Evolutionary conservation across 192 early-diverging fungal species (phyloP), one percentile per base, ranked within the genome.

Genomic region (Coemansia sp.): DNA sequence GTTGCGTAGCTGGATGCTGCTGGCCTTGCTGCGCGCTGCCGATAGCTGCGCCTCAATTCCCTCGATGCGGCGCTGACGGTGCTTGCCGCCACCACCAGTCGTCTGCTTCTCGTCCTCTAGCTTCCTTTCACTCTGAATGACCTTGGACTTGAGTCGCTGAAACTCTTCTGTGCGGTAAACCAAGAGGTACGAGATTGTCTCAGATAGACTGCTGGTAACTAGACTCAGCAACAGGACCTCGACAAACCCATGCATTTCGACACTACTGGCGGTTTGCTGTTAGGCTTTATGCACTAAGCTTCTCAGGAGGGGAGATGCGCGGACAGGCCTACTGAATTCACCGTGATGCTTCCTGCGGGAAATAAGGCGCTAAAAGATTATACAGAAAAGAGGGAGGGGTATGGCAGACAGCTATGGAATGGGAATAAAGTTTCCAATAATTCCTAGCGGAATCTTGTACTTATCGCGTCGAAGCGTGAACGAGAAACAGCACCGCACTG

Each of bases 391-490:
- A 6, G 22, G 46, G 30, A 17, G 20, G 17, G 22, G 46, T 31
- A 17, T 62, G 33, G 32, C 7, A 22, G 22, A 29, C 1, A 7
- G 6, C 20, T 46, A 62, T 1, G 70, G 54, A 3, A 87, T 82
- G 8, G 89, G 89, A 62, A 91, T 71, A 75, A 91, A 91, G 59
- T 91, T 89, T 64, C 89, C 89, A 8, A 88, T 84, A 32, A 91
- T 91, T 3, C 82, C 85, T 51, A 92, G 72, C 23, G 88, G 91
- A 64, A 98, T 98, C 71, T 93, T 92, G 78, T 98, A 95, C 79
- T 89, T 89, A 75, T 98, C 96, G 31, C 96, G 83, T 57, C 96
- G 87, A 30, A 98, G 95, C 0, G 96, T 98, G 72, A 98, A 98
- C 25, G 92, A 94, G 66, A 96, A 96, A 72, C 94, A 96, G 78